Conservation (phyloP, 768 basidiomycete genomes). For the Amanita subjunquillea region DNA sequence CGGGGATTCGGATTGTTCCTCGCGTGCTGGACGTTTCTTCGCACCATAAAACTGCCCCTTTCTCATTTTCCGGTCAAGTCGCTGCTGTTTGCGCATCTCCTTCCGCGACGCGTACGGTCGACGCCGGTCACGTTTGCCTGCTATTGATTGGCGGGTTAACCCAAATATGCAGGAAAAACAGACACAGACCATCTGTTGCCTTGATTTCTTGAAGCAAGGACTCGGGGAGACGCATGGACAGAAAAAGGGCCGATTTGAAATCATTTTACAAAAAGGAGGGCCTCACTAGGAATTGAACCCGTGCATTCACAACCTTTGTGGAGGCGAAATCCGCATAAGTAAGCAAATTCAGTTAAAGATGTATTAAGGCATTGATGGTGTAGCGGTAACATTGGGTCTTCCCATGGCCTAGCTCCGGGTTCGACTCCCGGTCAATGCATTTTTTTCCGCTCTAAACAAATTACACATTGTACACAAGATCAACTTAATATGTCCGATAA, state of each 20-base stretch:
- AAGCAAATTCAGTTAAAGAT: background rate
- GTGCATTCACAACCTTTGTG: background rate
- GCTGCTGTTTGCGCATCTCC: slow-evolving; percentile 53
- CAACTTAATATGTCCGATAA: no score
- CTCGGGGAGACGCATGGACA: slow-evolving; percentile 7
- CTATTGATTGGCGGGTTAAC: background rate
- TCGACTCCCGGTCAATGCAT: slow-evolving; percentile 46
- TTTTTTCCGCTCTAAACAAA: background rate
- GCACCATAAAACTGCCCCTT: slow-evolving; percentile 36
- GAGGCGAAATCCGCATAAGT: background rate
- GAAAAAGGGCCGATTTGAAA: background rate
- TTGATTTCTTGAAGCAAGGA: slow-evolving; percentile 3
- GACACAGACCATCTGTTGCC: background rate
- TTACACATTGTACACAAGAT: background rate
- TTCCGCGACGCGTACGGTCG: slow-evolving; percentile 31
- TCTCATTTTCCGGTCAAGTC: slow-evolving; percentile 48
- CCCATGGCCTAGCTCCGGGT: slow-evolving; percentile 56
- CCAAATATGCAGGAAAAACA: background rate
- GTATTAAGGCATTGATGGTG: slow-evolving; percentile 41
- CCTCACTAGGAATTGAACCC: background rate
- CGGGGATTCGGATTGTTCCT: slow-evolving; percentile 35
- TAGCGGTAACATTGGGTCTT: slow-evolving; percentile 86
- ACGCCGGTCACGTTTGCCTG: slow-evolving; percentile 5
- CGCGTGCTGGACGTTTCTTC: slow-evolving; percentile 29
- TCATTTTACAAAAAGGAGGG: background rate